Conservation (phyloP, 306 rosid genomes). For the Begonia peltatifolia region DNA sequence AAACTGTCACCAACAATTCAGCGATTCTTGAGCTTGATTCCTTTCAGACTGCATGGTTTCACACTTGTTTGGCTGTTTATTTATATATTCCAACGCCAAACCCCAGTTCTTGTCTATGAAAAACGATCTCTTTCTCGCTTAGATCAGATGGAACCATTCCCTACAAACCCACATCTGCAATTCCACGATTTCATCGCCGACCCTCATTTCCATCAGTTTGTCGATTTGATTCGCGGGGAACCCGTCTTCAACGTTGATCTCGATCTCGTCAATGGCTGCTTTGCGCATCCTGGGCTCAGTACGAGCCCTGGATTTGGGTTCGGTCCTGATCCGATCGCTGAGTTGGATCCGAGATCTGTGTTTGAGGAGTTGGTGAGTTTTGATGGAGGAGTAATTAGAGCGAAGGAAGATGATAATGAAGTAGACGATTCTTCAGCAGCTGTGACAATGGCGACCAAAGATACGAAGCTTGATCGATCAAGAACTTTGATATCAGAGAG, state of each 20-base stretch:
- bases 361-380: slow-evolving; percentile 31
- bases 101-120: too few relatives aligned
- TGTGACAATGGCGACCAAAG: slow-evolving; percentile 11
- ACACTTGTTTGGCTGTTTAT: too few relatives aligned
- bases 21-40: too few relatives aligned
- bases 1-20: too few relatives aligned
- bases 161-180: slow-evolving; percentile 14
- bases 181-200: slow-evolving; percentile 38
- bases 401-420: slow-evolving; percentile 13
- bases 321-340: slow-evolving; percentile 11
- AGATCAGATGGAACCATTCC: slow-evolving; percentile 15
- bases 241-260: slow-evolving; percentile 23
- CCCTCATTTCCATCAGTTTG: slow-evolving; percentile 51
- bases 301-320: slow-evolving; percentile 9
- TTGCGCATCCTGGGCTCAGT: slow-evolving; percentile 20
- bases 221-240: slow-evolving; percentile 56
- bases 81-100: too few relatives aligned
- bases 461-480: slow-evolving; percentile 45
- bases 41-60: too few relatives aligned
- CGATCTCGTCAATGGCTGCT: slow-evolving; percentile 34
- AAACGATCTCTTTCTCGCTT: too few relatives aligned
- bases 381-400: slow-evolving; percentile 16
- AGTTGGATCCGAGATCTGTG: slow-evolving; percentile 26
- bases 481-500: slow-evolving; percentile 72
- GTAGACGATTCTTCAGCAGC: slow-evolving; percentile 33